These are phyloP conservation scores for Chionographis japonica DNA, from an alignment of 106 monocot species.

Conservation along the genomic window DNA sequence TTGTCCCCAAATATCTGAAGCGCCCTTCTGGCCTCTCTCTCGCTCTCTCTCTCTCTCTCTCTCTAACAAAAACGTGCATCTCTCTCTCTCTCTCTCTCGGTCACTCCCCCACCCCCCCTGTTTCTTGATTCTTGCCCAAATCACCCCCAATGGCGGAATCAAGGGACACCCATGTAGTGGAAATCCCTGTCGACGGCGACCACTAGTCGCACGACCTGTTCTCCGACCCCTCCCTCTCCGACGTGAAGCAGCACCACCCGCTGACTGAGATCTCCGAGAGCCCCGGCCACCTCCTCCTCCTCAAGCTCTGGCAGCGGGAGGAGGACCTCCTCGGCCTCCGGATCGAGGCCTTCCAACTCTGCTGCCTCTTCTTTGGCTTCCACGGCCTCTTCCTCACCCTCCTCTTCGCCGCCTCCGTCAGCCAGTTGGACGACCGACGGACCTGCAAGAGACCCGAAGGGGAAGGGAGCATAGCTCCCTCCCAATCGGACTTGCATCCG, in stretches of 20 bases:
- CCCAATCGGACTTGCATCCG: no score
- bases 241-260: conserved; percentile 45
- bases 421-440: background rate
- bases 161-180: conserved; percentile 25
- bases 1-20: no score
- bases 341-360: conserved; percentile 66
- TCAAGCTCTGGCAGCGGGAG: conserved; percentile 82
- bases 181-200: conserved; percentile 23
- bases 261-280: conserved; percentile 71
- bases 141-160: background rate
- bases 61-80: background rate
- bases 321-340: conserved; percentile 46
- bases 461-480: no score
- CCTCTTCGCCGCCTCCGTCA: conserved; percentile 51
- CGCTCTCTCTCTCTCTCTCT: no score
- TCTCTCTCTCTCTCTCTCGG: background rate
- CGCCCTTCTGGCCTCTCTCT: no score
- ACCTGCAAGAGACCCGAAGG: conserved; percentile 25
- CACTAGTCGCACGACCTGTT: background rate
- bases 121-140: conserved; percentile 11
- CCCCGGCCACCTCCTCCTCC: conserved; percentile 86
- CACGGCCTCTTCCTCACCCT: conserved; percentile 67
- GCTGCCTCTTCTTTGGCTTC: conserved; percentile 77
- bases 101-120: background rate
- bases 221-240: conserved; percentile 1